Percentiles rank a stretch among this genome's conserved stretches.
These are phyloP conservation scores for Kwoniella shandongensis DNA, from an alignment of 768 basidiomycete species.

Conservation along the genomic window DNA sequence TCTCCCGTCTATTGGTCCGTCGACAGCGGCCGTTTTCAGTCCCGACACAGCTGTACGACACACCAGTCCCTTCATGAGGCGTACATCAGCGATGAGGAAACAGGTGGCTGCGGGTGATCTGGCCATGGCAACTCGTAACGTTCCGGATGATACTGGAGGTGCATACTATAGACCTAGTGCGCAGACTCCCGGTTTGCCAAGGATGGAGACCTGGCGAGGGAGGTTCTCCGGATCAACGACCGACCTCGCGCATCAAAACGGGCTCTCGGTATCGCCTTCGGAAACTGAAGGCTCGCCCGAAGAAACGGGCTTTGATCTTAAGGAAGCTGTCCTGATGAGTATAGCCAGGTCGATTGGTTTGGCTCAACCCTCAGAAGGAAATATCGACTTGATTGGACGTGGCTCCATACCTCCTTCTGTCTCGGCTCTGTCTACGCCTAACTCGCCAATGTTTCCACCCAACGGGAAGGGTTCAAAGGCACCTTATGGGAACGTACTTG, in stretches of 20 bases:
- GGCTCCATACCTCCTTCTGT: constrained; percentile 39
- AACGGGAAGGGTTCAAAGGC: constrained; percentile 19
- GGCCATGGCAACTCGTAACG: constrained; percentile 51
- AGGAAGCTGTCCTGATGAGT: constrained; percentile 94
- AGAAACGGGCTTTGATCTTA: constrained; percentile 68
- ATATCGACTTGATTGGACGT: constrained; percentile 24
- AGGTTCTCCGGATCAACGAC: constrained; percentile 26
- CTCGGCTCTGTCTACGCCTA: constrained; percentile 51
- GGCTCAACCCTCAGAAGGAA: constrained; percentile 67
- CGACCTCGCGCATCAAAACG: constrained; percentile 25
- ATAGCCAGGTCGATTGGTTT: constrained; percentile 97
- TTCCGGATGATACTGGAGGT: constrained; percentile 32
- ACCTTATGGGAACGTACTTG: constrained; percentile 51
- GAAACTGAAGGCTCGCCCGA: constrained; percentile 13
- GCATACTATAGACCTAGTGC: constrained; percentile 47
- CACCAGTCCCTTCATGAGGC: constrained; percentile 24
- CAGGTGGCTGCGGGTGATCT: constrained; percentile 55
- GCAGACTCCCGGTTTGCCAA: constrained; percentile 47
- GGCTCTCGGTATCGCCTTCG: constrained; percentile 15
- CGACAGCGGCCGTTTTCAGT: constrained; percentile 26
- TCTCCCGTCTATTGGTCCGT: constrained; percentile 8
- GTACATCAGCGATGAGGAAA: constrained; percentile 38
- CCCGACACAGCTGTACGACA: constrained; percentile 36
- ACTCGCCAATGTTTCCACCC: constrained; percentile 49
- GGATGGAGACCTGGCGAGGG: constrained; percentile 51